Percentiles rank a stretch among this genome's conserved stretches.
phyloP scores from a whole-genome alignment of 139 green algal species.

The Diplosphaera chodatii region DNA sequence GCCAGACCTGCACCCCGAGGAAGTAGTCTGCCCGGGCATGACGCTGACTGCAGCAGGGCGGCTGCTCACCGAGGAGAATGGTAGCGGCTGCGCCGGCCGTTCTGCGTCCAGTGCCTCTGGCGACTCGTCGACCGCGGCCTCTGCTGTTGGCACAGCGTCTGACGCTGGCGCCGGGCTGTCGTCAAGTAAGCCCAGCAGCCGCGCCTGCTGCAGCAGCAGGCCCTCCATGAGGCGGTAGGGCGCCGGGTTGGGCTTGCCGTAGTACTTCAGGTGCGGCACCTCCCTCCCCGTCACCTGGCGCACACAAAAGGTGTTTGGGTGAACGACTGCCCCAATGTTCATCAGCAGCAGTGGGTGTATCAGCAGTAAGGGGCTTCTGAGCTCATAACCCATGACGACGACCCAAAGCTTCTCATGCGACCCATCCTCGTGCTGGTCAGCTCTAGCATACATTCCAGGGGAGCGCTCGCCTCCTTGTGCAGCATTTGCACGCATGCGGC shows the following conservation, averaged over 20 bases:
- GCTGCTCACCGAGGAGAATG: neutral
- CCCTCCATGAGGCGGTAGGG: constrained; percentile 55
- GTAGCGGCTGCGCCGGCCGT: neutral
- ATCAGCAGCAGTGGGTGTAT: too few species aligned
- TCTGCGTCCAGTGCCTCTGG: neutral
- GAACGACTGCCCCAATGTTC: too few species aligned
- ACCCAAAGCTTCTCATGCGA: too few species aligned
- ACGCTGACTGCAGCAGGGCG: too few species aligned
- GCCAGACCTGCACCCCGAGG: too few species aligned
- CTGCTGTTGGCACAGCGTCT: too few species aligned
- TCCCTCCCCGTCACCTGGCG: neutral
- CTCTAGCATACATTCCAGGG: neutral
- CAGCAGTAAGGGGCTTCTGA: too few species aligned
- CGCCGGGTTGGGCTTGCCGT: constrained; percentile 60
- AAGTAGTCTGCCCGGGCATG: neutral
- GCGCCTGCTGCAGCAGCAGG: constrained; percentile 49
- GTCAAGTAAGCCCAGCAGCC: constrained; percentile 27
- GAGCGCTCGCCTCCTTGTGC: constrained; percentile 18
- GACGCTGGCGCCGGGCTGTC: neutral
- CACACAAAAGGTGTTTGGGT: neutral
- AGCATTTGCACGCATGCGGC: constrained; percentile 43
- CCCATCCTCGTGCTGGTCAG: too few species aligned
- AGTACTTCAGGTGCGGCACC: constrained; percentile 26
- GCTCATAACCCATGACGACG: too few species aligned
- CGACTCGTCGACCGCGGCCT: too few species aligned